Evolutionary conservation across 148 eudicot species (phyloP).

Genomic region (Salicornia ramosissima): DNA sequence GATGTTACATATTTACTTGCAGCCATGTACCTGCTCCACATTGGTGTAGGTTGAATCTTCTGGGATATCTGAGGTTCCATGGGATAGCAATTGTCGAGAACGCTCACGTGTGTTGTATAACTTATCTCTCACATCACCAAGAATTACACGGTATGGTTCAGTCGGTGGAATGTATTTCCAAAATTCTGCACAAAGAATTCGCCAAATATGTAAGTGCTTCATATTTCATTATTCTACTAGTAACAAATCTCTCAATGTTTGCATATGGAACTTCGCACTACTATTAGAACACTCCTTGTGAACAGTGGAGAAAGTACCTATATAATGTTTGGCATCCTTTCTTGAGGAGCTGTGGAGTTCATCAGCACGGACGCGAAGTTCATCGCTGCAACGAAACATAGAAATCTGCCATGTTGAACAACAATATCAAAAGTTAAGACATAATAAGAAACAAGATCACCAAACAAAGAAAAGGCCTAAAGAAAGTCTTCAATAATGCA

Average conservation of each 20-base stretch:
- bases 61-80: conserved; percentile 77
- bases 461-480: conserved; percentile 3
- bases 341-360: conserved; percentile 59
- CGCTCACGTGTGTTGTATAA: conserved; percentile 91
- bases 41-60: conserved; percentile 74
- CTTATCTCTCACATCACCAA: conserved; percentile 93
- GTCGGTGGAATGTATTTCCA: conserved; percentile 87
- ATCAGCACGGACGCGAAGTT: conserved; percentile 74
- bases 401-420: conserved; percentile 51
- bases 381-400: conserved; percentile 98
- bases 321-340: conserved; percentile 92
- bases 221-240: conserved; percentile 8
- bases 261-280: background rate
- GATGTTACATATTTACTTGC: background rate
- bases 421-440: conserved; percentile 3
- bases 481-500: conserved; percentile 17
- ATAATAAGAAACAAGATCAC: background rate
- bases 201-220: background rate
- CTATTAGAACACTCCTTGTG: background rate
- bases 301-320: conserved; percentile 43
- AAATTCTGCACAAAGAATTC: conserved; percentile 54
- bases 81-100: conserved; percentile 72
- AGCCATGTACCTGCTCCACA: conserved; percentile 60
- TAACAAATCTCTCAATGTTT: background rate
- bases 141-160: conserved; percentile 93